Base-by-base conservation (phyloP, 2,329 filamentous ascomycete species). In the Ophiostoma piceae region DNA sequence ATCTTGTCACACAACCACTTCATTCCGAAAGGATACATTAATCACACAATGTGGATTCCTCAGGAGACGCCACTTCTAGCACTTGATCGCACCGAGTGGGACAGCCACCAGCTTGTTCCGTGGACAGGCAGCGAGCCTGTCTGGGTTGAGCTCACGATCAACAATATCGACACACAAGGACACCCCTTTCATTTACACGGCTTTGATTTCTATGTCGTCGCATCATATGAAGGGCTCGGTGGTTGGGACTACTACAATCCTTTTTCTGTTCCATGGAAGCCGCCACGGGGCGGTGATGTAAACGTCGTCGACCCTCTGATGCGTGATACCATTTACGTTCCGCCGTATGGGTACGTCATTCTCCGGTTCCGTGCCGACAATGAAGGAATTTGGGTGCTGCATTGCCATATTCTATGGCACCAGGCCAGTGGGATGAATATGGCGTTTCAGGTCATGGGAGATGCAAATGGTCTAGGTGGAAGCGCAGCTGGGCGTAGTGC, bases 191-290 rank as follows among this genome's bases (percentile, higher is more conserved):
- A 75, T 51, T 66, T 76, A 16, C 75, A 76, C 51, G 74, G 74
- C 16, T 74, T 74, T n/a, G 73, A 75, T 54, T 74, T 76, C 39
- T 75, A 74, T 37, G 73, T 76, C 26, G 32, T 75, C 0, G 72
- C 70, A 16, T 71, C 72, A 0, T 68, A 75, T 29, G 66, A 70
- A n/a, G 74, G 71, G 1, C 67, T 71, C 9, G 72, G 73, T n/a
- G 74, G 74, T 29, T 76, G 75, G 75, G 73, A 74, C 66, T 76
- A 74, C 62, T 76, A 75, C 67, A 75, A 75, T 26, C 75, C 74
- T 2, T 76, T 71, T 35, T 73, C 69, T 41, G 67, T 66, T 26
- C 69, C 71, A 0, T 72, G 68, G 67, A 71, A 66, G 35, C 51
- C 67, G 8, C 74, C 74, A 1, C 71, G 72, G 5, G 75, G 74